These are phyloP conservation scores for Syncephalastrum sp. DNA, from an alignment of 371 early-diverging fungal species.

Conservation along the genomic window DNA sequence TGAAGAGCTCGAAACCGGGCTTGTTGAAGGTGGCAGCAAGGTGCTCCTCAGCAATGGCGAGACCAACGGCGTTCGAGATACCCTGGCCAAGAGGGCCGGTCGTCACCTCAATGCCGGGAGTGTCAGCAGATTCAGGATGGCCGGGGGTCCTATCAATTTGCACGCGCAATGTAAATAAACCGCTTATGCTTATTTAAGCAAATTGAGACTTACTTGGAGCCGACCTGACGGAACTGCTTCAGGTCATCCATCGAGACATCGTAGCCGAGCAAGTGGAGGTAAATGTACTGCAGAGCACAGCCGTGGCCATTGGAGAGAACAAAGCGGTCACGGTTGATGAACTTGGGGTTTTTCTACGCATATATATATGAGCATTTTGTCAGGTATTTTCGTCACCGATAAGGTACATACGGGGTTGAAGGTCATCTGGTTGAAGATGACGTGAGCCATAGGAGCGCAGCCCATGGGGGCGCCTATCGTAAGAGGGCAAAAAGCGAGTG, in stretches of 20 bases:
- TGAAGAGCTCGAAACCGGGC: conserved; percentile 79
- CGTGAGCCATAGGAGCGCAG: conserved; percentile 96
- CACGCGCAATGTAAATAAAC: background rate
- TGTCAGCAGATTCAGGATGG: conserved; percentile 90
- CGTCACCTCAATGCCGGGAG: conserved; percentile 95
- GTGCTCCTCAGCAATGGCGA: conserved; percentile 91
- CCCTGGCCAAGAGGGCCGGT: conserved; percentile 99
- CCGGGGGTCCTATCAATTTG: conserved; percentile 76
- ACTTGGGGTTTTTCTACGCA: conserved; percentile 68
- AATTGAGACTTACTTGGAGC: conserved; percentile 57
- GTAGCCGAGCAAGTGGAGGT: conserved; percentile 92
- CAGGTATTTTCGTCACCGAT: too few relatives aligned
- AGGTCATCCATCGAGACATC: conserved; percentile 93
- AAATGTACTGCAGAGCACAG: conserved; percentile 93
- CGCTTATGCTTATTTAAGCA: too few relatives aligned
- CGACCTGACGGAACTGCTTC: conserved; percentile 93
- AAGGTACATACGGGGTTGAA: conserved; percentile 61
- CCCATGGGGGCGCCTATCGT: conserved; percentile 93
- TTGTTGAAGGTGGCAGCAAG: conserved; percentile 90
- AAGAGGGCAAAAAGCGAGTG: background rate
- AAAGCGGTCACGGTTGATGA: conserved; percentile 97
- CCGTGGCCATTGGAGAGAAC: conserved; percentile 99
- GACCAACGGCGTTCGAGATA: conserved; percentile 94
- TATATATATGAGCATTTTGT: too few relatives aligned
- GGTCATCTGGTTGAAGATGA: conserved; percentile 85